Evolutionary conservation across 306 rosid genomes (phyloP), one percentile per base, ranked within the genome.

Genomic region (Sesbania bispinosa): DNA sequence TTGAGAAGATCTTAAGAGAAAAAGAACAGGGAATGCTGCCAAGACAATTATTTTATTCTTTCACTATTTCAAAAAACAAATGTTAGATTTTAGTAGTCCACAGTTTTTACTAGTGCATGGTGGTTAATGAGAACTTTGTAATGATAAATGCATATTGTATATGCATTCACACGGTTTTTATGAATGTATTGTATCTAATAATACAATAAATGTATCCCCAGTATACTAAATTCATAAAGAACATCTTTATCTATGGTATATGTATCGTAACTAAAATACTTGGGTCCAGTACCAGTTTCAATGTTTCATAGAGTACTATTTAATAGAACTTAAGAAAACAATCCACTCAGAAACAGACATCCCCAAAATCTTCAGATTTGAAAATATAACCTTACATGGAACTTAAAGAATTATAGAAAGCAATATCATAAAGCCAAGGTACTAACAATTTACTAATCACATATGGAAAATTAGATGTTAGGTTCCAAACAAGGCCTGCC

Each of bases 401-500:
- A 33, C 62, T 47, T 73, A 10, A 23, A 35, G 55, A 62, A 26
- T 50, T 42, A 36, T 10, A 32, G 70, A 61, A 73, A 15, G 9
- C 15, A 27, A 60, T 45, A 72, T 13, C 26, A 14, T 14, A 27
- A 20, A 71, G 45, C 18, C 58, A 57, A 29, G 39, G 57, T 18
- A 58, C 47, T 18, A 42, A 58, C 47, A 58, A 13, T 7, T 38
- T 38, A 62, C 58, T 24, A 53, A 60, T 74, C 58, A 48, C n/a
- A 21, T 50, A 36, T 8, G 27, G 51, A 73, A 51, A 24, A 30
- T 33, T 30, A 6, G n/a, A 48, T 19, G 59, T 41, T 53, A 24
- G 30, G 69, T 50, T 41, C 51, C 59, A 60, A 69, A 74, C 57
- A 32, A 59, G 71, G 59, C 51, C 23, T 46, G 24, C 41, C 19